Percentiles rank a stretch among this genome's conserved stretches.
Conservation (phyloP, 2,329 filamentous ascomycete species). For the Clonostachys sp. region DNA sequence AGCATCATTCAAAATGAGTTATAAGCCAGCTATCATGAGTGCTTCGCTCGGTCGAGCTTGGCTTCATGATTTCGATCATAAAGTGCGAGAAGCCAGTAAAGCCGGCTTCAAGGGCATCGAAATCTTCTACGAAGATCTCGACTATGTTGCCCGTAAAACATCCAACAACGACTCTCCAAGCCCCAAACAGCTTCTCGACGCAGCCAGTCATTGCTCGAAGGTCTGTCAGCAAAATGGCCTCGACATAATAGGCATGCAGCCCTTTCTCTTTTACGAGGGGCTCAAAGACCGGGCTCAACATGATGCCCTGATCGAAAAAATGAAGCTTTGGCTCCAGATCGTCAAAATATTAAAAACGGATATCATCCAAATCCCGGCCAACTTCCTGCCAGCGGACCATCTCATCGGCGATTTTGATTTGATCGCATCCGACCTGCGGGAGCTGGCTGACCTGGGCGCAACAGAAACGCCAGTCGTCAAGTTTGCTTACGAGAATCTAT, state of each 20-base stretch:
- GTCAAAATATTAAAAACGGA: constrained; percentile 62
- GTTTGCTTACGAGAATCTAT: constrained; percentile 71
- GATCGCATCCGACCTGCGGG: constrained; percentile 57
- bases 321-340: constrained; percentile 66
- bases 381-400: constrained; percentile 43
- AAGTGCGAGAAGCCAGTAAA: constrained; percentile 62
- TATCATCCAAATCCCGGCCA: constrained; percentile 70
- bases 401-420: constrained; percentile 42
- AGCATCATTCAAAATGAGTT: background rate
- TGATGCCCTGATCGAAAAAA: constrained; percentile 51
- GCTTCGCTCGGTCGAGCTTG: background rate
- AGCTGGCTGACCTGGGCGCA: constrained; percentile 64
- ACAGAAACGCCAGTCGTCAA: constrained; percentile 50
- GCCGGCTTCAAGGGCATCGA: constrained; percentile 68
- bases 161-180: background rate
- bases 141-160: constrained; percentile 42
- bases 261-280: constrained; percentile 76
- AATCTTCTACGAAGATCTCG: constrained; percentile 73
- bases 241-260: constrained; percentile 64
- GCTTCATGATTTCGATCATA: constrained; percentile 22
- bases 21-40: background rate
- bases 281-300: constrained; percentile 59
- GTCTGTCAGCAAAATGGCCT: constrained; percentile 54
- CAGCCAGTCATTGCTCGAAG: constrained; percentile 35
- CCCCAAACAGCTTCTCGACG: constrained; percentile 19